phyloP scores from a whole-genome alignment of 1,284 basidiomycete species.

The Stereum hirsutum region DNA sequence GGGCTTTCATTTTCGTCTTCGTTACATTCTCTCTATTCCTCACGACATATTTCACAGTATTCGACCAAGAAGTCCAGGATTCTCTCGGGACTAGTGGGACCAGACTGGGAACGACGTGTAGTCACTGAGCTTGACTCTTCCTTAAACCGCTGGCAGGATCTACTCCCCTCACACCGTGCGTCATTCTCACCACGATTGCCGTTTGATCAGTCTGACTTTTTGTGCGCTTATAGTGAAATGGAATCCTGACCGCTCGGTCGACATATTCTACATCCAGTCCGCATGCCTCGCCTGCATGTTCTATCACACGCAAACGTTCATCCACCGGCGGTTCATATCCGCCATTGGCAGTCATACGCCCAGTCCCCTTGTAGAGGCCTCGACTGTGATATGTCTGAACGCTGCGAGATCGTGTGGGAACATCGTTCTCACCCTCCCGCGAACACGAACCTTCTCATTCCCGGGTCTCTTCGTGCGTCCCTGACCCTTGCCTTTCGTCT shows the following conservation, averaged over 20 bases:
- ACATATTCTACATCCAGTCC: conserved; percentile 67
- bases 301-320: conserved; percentile 69
- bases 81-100: conserved; percentile 35
- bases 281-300: conserved; percentile 57
- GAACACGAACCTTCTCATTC: no score
- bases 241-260: conserved; percentile 58
- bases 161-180: conserved; percentile 57
- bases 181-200: conserved; percentile 15
- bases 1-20: conserved; percentile 13
- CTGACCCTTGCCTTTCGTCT: no score
- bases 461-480: no score
- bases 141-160: conserved; percentile 65
- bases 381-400: conserved; percentile 77
- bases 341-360: conserved; percentile 50
- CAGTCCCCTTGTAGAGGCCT: conserved; percentile 53
- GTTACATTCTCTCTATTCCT: background rate
- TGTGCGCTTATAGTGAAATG: conserved; percentile 71
- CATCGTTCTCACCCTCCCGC: no score
- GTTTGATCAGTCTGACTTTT: no score
- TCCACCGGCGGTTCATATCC: conserved; percentile 79
- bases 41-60: background rate
- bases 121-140: conserved; percentile 62
- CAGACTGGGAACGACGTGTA: conserved; percentile 52
- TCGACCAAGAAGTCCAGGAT: conserved; percentile 28
- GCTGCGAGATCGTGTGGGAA: conserved; percentile 76